phyloP scores from a whole-genome alignment of 306 rosid species.

The Malus fusca region DNA sequence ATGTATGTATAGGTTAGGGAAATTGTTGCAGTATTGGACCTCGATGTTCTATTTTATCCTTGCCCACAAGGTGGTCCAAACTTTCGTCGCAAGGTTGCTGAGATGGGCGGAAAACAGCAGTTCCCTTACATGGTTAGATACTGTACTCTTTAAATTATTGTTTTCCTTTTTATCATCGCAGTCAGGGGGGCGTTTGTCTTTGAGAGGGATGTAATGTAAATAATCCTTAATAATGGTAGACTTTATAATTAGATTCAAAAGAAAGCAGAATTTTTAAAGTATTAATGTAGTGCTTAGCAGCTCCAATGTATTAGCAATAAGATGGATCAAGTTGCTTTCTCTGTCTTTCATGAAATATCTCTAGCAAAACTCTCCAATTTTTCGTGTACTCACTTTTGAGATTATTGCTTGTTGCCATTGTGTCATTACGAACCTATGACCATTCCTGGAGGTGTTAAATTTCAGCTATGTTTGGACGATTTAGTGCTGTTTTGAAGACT shows the following conservation, averaged over 20 bases:
- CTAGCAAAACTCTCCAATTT: not conserved
- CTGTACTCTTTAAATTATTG: not conserved
- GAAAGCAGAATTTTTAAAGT: not conserved
- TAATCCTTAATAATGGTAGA: not conserved
- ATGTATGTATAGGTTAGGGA: constrained; percentile 70
- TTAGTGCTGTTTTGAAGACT: not conserved
- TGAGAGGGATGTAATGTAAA: not conserved
- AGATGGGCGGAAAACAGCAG: constrained; percentile 89
- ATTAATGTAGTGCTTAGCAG: not conserved
- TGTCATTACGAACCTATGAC: not conserved
- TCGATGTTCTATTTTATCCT: constrained; percentile 90
- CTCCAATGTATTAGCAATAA: not conserved
- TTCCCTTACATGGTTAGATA: constrained; percentile 90
- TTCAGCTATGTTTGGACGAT: not conserved
- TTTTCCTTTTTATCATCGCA: not conserved
- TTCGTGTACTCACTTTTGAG: not conserved
- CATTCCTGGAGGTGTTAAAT: not conserved
- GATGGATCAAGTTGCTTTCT: not conserved
- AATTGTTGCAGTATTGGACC: constrained; percentile 82
- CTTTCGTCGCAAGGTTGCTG: constrained; percentile 74
- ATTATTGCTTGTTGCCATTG: not conserved
- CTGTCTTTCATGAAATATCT: not conserved
- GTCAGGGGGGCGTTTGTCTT: not conserved
- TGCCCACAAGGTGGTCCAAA: constrained; percentile 90
- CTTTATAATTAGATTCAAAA: not conserved